Evolutionary conservation across 257 asterid genomes (phyloP), one percentile per base, ranked within the genome.

Genomic region (Verbena officinalis): DNA sequence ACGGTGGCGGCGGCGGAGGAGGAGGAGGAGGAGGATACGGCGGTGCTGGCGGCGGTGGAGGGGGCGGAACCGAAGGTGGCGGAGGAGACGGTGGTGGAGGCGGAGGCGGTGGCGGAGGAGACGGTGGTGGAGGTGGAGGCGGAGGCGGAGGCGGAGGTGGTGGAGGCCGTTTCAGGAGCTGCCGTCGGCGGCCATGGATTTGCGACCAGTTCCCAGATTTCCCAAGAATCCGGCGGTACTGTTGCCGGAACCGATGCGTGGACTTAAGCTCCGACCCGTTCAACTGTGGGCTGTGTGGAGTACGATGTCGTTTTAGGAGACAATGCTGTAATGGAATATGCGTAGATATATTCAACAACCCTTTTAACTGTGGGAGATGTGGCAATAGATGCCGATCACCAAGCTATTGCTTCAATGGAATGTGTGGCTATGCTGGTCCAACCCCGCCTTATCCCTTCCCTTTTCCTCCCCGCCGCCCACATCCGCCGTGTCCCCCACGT

Each of bases 241-340:
- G 95, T 60, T 89, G 93, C 56, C 74, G 77, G 45, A 77, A 86
- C 67, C 82, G 91, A 22, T 89, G 96, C 44, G 81, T 84, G 2
- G 93, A 83, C 51, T 83, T 86, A 0, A 15, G 22, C 0, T 77
- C 80, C 5, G 95, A 89, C 67, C 68, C 61, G 11, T 79, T 85
- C 64, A 87, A 87, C 43, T 90, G 96, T 52, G 95, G 97, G 1
- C 15, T 70, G 21, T 87, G 96, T 44, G 85, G 89, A 15, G 56
- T 80, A 20, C 74, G 86, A 70, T 89, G 93, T 51, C 93, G 73
- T 0, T 86, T 89, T 67, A 74, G 79, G 5, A 49, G 85, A 78
- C 90, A 82, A 54, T 89, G 96, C 44, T 89, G 96, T 20, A 44
- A 76, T 17, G 89, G 96, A 2, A 4, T 70, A 6, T 86, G 96